Conservation (phyloP, 1,139 yeast species). For the Geotrichum restrictum region DNA sequence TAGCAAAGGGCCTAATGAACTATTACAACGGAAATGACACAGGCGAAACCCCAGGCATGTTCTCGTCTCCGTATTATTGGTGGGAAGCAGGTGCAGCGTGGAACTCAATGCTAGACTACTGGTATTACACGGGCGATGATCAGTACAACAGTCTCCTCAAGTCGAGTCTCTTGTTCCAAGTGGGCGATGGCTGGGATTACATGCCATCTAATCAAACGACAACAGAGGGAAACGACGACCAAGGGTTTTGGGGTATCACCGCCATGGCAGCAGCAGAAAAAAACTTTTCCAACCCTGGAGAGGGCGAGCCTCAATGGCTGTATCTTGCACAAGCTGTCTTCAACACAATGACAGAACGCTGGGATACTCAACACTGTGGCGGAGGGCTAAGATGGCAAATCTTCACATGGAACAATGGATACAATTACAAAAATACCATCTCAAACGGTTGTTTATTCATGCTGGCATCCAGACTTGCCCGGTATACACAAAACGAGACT, state of each 20-base stretch:
- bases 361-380: constrained; percentile 71
- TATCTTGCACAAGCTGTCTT: constrained; percentile 73
- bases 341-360: constrained; percentile 83
- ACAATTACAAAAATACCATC: constrained; percentile 85
- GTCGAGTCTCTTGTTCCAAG: constrained; percentile 59
- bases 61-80: constrained; percentile 78
- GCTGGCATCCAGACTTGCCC: constrained; percentile 78
- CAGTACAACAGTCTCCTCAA: constrained; percentile 55
- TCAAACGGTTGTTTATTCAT: constrained; percentile 89
- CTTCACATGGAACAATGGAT: constrained; percentile 90
- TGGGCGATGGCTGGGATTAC: constrained; percentile 63
- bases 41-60: constrained; percentile 67
- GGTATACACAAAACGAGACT: constrained; percentile 67
- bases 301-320: constrained; percentile 59
- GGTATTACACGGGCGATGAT: constrained; percentile 58
- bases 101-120: constrained; percentile 72
- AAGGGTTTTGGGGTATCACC: constrained; percentile 85
- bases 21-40: constrained; percentile 60
- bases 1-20: constrained; percentile 63
- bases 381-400: constrained; percentile 98
- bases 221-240: constrained; percentile 89
- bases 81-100: constrained; percentile 93
- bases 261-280: constrained; percentile 80
- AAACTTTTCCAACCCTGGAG: constrained; percentile 63
- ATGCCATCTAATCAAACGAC: constrained; percentile 72